A percentile compares a stretch with the other conserved stretches of the same genome.
These are phyloP conservation scores for Diospyros lotus DNA, from an alignment of 148 eudicot species.

Conservation along the genomic window DNA sequence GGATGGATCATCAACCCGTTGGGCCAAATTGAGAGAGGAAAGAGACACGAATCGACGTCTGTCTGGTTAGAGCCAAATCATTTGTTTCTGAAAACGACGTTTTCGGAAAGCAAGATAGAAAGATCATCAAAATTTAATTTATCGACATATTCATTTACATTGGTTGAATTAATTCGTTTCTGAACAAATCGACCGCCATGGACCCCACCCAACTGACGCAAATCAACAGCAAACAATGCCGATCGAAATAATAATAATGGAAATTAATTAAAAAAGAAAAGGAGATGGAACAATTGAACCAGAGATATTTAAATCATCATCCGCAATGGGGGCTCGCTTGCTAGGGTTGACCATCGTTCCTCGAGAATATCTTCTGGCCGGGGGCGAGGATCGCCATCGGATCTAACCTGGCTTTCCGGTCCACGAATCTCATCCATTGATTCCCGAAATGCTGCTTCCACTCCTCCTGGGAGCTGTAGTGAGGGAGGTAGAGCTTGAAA, in stretches of 20 bases:
- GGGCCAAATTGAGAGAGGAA: too few relatives aligned
- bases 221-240: conserved; percentile 3
- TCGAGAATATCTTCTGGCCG: conserved; percentile 75
- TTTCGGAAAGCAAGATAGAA: background rate
- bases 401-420: conserved; percentile 60
- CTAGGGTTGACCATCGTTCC: conserved; percentile 24
- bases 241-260: background rate
- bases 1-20: too few relatives aligned
- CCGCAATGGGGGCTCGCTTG: background rate
- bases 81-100: too few relatives aligned
- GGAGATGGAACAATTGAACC: conserved; percentile 5
- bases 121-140: background rate
- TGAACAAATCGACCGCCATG: conserved; percentile 8
- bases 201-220: background rate
- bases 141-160: conserved; percentile 38
- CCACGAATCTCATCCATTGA: conserved; percentile 61
- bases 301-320: background rate
- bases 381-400: conserved; percentile 89
- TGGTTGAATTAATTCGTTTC: conserved; percentile 27
- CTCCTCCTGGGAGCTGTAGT: conserved; percentile 49
- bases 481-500: conserved; percentile 77
- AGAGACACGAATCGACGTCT: too few relatives aligned
- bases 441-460: conserved; percentile 83
- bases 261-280: conserved; percentile 4
- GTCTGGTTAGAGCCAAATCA: too few relatives aligned